These are phyloP conservation scores for Medicago lupulina DNA, from an alignment of 306 rosid genomes.

Conservation along the genomic window DNA sequence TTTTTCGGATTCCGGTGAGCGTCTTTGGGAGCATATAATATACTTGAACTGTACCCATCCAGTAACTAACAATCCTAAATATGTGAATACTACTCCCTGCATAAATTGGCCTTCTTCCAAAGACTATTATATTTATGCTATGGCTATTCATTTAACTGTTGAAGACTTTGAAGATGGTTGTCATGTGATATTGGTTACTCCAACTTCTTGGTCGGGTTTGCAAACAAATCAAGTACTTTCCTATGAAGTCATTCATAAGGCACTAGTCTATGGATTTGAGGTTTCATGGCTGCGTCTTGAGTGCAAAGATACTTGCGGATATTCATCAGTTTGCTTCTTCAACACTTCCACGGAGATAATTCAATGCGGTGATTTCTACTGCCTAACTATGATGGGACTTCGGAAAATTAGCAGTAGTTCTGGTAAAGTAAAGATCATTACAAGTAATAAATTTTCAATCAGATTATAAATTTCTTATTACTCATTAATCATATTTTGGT, in stretches of 20 bases:
- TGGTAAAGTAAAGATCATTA: too few species aligned
- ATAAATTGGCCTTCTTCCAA: neutral
- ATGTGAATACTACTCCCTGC: neutral
- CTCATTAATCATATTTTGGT: too few species aligned
- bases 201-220: neutral
- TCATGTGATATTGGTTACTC: neutral
- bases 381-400: too few species aligned
- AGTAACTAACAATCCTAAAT: neutral
- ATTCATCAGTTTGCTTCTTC: too few species aligned
- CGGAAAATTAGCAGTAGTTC: too few species aligned
- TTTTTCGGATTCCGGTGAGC: too few species aligned
- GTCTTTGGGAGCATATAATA: neutral
- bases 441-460: too few species aligned
- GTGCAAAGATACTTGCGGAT: too few species aligned
- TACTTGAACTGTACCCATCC: neutral
- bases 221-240: neutral
- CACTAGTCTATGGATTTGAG: neutral
- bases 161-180: neutral
- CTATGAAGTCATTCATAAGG: neutral
- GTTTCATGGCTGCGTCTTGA: neutral
- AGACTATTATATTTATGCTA: neutral
- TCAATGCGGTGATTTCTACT: too few species aligned
- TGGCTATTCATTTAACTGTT: neutral
- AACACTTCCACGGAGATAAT: too few species aligned
- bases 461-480: too few species aligned